phyloP scores from a whole-genome alignment of 768 basidiomycete genomes.

The Suillus lakei region DNA sequence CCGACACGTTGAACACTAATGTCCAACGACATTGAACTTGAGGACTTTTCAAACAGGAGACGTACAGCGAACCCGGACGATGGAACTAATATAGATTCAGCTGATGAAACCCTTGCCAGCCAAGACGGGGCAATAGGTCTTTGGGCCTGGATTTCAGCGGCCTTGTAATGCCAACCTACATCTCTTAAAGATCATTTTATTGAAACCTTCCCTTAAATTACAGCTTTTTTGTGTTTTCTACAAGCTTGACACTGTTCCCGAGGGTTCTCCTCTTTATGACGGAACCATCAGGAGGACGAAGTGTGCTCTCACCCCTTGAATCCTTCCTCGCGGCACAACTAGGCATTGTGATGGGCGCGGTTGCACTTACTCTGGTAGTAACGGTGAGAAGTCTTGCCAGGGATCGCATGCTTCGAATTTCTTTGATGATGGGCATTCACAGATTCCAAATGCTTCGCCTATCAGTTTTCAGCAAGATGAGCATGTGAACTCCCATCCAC shows the following conservation, averaged over 20 bases:
- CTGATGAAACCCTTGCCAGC: conserved; percentile 13
- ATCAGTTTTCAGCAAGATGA: conserved; percentile 34
- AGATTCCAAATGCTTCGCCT: conserved; percentile 51
- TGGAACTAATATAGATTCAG: conserved; percentile 15
- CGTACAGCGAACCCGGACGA: conserved; percentile 17
- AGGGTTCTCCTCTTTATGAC: conserved; percentile 72
- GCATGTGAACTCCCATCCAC: conserved; percentile 53
- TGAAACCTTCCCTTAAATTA: conserved; percentile 1
- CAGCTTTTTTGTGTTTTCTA: conserved; percentile 42
- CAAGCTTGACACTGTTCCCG: conserved; percentile 56
- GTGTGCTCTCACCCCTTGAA: conserved; percentile 66
- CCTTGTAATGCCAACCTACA: neutral
- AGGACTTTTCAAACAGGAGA: conserved; percentile 36
- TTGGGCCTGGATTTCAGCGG: conserved; percentile 46
- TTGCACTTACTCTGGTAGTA: conserved; percentile 60
- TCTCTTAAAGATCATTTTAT: conserved; percentile 2
- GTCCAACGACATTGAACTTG: conserved; percentile 43
- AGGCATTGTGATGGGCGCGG: conserved; percentile 61
- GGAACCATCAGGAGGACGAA: conserved; percentile 46
- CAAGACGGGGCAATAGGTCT: conserved; percentile 34
- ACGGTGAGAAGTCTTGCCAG: conserved; percentile 43
- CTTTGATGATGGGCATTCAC: neutral
- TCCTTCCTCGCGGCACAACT: conserved; percentile 70
- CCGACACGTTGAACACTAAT: conserved; percentile 22
- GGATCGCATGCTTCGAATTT: conserved; percentile 21